These are phyloP conservation scores for Gnomoniopsis smithogilvyi DNA, from an alignment of 2,329 filamentous ascomycete species.

Conservation along the genomic window DNA sequence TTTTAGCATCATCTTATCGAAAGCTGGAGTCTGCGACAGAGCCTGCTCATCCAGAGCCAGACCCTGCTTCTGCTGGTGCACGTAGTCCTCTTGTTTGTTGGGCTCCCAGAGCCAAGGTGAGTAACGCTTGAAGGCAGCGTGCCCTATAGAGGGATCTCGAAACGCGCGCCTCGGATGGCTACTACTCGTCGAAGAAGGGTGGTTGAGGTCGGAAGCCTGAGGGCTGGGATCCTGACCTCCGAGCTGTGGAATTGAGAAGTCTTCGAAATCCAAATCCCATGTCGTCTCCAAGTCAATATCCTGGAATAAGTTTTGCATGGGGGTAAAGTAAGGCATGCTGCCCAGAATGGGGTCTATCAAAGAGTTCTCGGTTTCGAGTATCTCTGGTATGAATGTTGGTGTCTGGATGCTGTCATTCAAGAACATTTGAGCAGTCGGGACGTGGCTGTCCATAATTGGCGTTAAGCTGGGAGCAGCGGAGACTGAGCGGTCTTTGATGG, in stretches of 20 bases:
- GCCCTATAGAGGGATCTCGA: constrained; percentile 26
- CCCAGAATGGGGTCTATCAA: constrained; percentile 24
- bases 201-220: constrained; percentile 23
- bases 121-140: constrained; percentile 29
- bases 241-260: constrained; percentile 26
- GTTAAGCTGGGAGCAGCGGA: not conserved
- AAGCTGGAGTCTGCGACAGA: constrained; percentile 17
- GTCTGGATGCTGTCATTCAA: constrained; percentile 2
- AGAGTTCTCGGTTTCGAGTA: constrained; percentile 2
- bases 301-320: constrained; percentile 26
- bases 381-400: constrained; percentile 7
- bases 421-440: not conserved
- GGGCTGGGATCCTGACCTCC: constrained; percentile 26
- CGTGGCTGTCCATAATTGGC: not conserved
- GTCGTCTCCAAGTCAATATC: constrained; percentile 30
- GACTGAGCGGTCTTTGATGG: constrained; percentile 1
- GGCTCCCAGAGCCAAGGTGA: constrained; percentile 34
- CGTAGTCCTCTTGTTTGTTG: constrained; percentile 25
- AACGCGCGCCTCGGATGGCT: constrained; percentile 5
- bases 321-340: constrained; percentile 26
- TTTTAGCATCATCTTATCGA: constrained; percentile 17
- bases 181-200: constrained; percentile 17
- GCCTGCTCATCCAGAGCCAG: constrained; percentile 23
- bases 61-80: constrained; percentile 22
- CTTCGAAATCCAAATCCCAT: constrained; percentile 31